phyloP scores from a whole-genome alignment of 305 asterid genomes.

The Rubia peregrina region DNA sequence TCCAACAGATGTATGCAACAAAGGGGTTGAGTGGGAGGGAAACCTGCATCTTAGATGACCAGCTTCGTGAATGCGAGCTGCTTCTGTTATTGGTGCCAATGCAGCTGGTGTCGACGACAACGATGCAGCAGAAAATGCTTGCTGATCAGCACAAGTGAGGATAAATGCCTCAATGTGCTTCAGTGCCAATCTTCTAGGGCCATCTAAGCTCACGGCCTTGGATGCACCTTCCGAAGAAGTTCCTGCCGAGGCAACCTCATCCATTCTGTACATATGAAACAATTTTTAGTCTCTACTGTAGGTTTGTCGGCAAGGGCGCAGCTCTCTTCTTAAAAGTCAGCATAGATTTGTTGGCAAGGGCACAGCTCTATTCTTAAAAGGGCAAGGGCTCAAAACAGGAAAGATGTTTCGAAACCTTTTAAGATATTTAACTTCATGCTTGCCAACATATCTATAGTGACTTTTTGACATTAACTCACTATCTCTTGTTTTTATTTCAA shows the following conservation, averaged over 20 bases:
- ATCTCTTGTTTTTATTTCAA: conserved; percentile 16
- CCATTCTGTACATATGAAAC: conserved; percentile 50
- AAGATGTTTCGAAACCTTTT: not conserved
- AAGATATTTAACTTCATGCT: not conserved
- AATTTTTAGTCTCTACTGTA: not conserved
- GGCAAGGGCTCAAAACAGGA: no score
- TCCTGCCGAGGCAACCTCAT: conserved; percentile 56
- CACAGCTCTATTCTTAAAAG: no score
- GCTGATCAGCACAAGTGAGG: conserved; percentile 58
- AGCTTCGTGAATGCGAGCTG: conserved; percentile 84
- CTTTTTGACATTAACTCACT: conserved; percentile 34
- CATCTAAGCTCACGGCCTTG: conserved; percentile 57
- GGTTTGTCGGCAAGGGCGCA: no score
- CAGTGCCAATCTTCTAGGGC: conserved; percentile 67
- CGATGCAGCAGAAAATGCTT: conserved; percentile 74
- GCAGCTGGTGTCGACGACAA: conserved; percentile 71
- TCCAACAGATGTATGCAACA: not conserved
- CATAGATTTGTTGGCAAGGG: no score
- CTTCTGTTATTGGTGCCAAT: conserved; percentile 63
- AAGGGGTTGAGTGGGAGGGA: conserved; percentile 5
- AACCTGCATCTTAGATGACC: conserved; percentile 99
- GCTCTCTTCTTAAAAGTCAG: no score
- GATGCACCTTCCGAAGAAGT: conserved; percentile 50
- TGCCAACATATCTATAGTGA: not conserved
- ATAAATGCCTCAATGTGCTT: conserved; percentile 70